Evolutionary conservation across 176 grass and related monocot genomes (phyloP), one percentile per base, ranked within the genome.

Genomic region (Ensete ventricosum): DNA sequence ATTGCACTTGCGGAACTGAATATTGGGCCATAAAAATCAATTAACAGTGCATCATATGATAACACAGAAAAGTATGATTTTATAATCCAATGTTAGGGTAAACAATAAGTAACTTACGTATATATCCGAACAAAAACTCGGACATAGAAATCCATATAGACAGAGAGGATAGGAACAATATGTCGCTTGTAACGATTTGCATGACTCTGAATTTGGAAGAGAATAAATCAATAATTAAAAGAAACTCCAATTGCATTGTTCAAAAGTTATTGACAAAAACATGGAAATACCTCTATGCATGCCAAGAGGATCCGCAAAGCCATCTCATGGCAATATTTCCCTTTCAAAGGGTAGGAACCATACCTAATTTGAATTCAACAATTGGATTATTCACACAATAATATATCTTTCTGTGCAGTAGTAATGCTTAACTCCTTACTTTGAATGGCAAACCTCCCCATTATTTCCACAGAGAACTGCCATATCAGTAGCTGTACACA

Each of bases 291-390:
- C 95, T 94, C 90, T 68, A 99, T 94, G 82, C 90, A 89, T 58
- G 95, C 90, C 80, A 99, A 91, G 70, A 99, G 95, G 49, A 99
- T 99, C 82, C 95, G 89, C 86, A 99, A 89, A 84, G 95, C 95
- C 88, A 99, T 99, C 82, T 94, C 95, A 50, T 99, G 95, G 69
- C 88, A 91, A 81, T 99, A 94, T 71, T 99, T 99, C 50, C 88
- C 95, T 85, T 91, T 99, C 43, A 89, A 54, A 78, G 95, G 95
- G 54, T 91, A 99, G 24, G 86, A 93, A 71, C 95, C 95, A 85
- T 99, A 99, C 84, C 95, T 94, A 80, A 57, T 54, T 43, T 53
- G 83, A 73, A 82, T 66, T 81, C 49, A 92, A 60, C 55, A 71
- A 82, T 80, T 70, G 22, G 53, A 13, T 25, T 43, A 64, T 17